Percentiles rank a stretch among this genome's conserved stretches.
Evolutionary conservation across 1,284 basidiomycete species (phyloP).

Genomic region (Boletellus deceptivus): DNA sequence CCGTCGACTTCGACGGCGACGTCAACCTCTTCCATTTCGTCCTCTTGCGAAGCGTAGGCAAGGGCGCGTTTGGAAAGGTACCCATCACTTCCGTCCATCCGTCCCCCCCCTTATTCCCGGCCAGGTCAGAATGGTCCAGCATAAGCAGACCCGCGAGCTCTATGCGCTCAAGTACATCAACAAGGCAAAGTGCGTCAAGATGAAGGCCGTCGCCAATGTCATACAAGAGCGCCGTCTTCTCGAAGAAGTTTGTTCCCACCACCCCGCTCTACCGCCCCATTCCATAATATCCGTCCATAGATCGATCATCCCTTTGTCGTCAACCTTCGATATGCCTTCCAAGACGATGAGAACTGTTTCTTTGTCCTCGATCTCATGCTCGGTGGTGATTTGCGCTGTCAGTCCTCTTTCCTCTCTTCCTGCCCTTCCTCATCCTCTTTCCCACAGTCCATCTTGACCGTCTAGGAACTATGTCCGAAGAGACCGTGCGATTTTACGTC

Average conservation of each 20-base stretch:
- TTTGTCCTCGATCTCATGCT: slow-evolving; percentile 98
- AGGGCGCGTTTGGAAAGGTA: slow-evolving; percentile 98
- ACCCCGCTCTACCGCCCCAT: neutral
- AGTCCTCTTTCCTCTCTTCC: slow-evolving; percentile 37
- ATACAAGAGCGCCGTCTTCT: slow-evolving; percentile 91
- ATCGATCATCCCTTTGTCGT: slow-evolving; percentile 97
- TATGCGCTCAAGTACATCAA: slow-evolving; percentile 99
- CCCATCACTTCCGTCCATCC: slow-evolving; percentile 8
- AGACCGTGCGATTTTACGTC: slow-evolving; percentile 86
- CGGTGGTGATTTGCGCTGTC: slow-evolving; percentile 93
- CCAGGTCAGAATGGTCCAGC: slow-evolving; percentile 96
- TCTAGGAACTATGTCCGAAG: slow-evolving; percentile 78
- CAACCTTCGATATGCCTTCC: slow-evolving; percentile 96
- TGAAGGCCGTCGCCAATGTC: slow-evolving; percentile 97
- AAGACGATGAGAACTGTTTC: slow-evolving; percentile 99
- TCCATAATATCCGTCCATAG: slow-evolving; percentile 39
- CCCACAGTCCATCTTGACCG: slow-evolving; percentile 88
- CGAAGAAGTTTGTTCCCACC: slow-evolving; percentile 67
- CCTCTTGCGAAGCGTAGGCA: slow-evolving; percentile 91
- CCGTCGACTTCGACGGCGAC: slow-evolving; percentile 97
- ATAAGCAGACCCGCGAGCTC: slow-evolving; percentile 93
- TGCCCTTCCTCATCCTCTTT: slow-evolving; percentile 21
- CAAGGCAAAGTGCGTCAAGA: slow-evolving; percentile 96
- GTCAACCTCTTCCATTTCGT: slow-evolving; percentile 98
- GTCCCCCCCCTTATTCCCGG: slow-evolving; percentile 1